phyloP scores from a whole-genome alignment of 352 stramenopile genomes.

The Poterioochromonas sp. region DNA sequence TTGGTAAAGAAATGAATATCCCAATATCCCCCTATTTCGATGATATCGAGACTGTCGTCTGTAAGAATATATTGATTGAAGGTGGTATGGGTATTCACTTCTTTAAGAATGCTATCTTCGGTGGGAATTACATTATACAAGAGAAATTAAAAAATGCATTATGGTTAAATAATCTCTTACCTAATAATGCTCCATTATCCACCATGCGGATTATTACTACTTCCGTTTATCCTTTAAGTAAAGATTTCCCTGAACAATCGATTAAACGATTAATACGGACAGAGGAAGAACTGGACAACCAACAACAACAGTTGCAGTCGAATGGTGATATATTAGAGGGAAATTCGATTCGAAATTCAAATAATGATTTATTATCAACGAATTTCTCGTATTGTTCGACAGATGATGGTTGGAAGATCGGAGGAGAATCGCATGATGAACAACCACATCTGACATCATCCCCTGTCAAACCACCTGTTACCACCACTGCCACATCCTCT shows the following conservation, averaged over 20 bases:
- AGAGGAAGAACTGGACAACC: not conserved
- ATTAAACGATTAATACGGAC: too few relatives aligned
- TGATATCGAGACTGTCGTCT: conserved; percentile 70
- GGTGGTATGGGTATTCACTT: conserved; percentile 93
- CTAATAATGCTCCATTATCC: conserved; percentile 80
- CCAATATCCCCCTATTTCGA: conserved; percentile 86
- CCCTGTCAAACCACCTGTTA: too few relatives aligned
- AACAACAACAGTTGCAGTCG: not conserved
- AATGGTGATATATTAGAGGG: not conserved
- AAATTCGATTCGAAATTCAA: not conserved
- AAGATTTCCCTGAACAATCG: not conserved
- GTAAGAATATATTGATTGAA: conserved; percentile 88
- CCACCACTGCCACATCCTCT: too few relatives aligned
- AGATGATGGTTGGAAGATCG: too few relatives aligned
- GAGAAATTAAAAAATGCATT: conserved; percentile 83
- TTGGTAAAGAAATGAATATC: conserved; percentile 75
- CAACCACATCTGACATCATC: too few relatives aligned
- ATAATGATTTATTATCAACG: too few relatives aligned
- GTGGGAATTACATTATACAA: conserved; percentile 92
- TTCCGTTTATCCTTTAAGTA: conserved; percentile 45
- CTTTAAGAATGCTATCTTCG: conserved; percentile 87
- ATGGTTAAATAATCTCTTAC: conserved; percentile 79
- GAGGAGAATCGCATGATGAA: too few relatives aligned
- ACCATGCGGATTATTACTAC: conserved; percentile 96
- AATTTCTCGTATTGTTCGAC: too few relatives aligned